Evolutionary conservation across 1,284 basidiomycete species (phyloP).

Genomic region (Termitomyces sp.): DNA sequence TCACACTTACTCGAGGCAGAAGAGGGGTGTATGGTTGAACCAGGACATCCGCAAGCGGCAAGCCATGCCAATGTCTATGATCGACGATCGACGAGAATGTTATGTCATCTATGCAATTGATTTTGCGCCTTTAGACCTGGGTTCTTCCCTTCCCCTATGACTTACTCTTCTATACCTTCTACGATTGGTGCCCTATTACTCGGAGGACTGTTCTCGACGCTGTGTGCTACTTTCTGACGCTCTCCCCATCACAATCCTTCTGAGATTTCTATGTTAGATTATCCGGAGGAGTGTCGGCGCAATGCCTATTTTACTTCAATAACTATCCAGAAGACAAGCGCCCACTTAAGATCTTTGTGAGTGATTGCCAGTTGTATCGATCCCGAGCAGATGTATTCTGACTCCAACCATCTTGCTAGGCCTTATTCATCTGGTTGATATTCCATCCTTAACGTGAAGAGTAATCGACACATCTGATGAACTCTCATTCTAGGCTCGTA

Average conservation of each 20-base stretch:
- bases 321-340: constrained; percentile 3
- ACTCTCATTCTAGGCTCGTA: neutral
- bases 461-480: neutral
- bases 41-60: no score
- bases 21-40: no score
- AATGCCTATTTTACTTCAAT: constrained; percentile 1
- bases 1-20: no score
- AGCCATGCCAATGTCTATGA: neutral
- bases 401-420: neutral
- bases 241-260: neutral
- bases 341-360: neutral
- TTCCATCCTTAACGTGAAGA: neutral
- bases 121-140: neutral
- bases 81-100: neutral
- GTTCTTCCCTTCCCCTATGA: neutral
- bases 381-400: neutral
- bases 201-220: neutral
- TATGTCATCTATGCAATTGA: neutral
- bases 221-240: neutral
- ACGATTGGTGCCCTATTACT: neutral
- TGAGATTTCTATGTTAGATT: neutral
- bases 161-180: neutral
- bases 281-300: neutral
- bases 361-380: neutral
- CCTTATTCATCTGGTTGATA: constrained; percentile 1